Percentiles rank a stretch among this genome's conserved stretches.
Evolutionary conservation across 2,329 filamentous ascomycete species (phyloP).

Genomic region (Zymoseptoria crescenta): DNA sequence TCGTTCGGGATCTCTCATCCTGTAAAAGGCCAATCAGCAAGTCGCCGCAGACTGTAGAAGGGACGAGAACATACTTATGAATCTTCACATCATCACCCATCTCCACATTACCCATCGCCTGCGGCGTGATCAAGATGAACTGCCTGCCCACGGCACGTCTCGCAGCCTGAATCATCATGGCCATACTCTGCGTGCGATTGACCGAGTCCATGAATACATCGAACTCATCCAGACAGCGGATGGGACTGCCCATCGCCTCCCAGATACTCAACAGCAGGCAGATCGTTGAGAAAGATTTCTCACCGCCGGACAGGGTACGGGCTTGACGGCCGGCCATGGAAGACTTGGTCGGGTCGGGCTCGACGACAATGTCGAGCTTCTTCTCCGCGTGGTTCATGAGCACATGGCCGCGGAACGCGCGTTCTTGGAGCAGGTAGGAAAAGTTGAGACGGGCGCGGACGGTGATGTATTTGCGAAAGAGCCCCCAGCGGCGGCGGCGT

Average conservation of each 20-base stretch:
- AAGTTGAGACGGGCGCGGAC: constrained; percentile 80
- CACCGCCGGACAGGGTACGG: constrained; percentile 87
- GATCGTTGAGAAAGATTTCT: constrained; percentile 96
- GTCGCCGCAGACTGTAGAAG: constrained; percentile 24
- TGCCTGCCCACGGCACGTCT: constrained; percentile 81
- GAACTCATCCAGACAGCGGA: constrained; percentile 93
- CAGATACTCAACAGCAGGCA: constrained; percentile 87
- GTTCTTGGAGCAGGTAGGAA: constrained; percentile 78
- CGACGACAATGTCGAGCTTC: constrained; percentile 65
- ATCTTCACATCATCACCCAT: constrained; percentile 66
- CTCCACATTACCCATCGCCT: constrained; percentile 60
- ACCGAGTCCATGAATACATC: constrained; percentile 99
- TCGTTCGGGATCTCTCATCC: constrained; percentile 20
- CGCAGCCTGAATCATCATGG: constrained; percentile 84
- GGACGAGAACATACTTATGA: constrained; percentile 45
- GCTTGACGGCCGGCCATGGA: constrained; percentile 69
- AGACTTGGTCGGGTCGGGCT: constrained; percentile 61
- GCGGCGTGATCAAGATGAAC: constrained; percentile 93
- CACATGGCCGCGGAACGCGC: constrained; percentile 77
- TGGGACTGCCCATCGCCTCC: constrained; percentile 95
- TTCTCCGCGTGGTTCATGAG: constrained; percentile 68
- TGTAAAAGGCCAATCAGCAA: constrained; percentile 19
- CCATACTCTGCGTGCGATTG: constrained; percentile 86
- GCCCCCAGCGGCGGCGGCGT: constrained; percentile 67
- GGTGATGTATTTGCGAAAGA: constrained; percentile 78